Conservation (phyloP, 2,329 filamentous ascomycete species). For the Pseudogymnoascus sp. region DNA sequence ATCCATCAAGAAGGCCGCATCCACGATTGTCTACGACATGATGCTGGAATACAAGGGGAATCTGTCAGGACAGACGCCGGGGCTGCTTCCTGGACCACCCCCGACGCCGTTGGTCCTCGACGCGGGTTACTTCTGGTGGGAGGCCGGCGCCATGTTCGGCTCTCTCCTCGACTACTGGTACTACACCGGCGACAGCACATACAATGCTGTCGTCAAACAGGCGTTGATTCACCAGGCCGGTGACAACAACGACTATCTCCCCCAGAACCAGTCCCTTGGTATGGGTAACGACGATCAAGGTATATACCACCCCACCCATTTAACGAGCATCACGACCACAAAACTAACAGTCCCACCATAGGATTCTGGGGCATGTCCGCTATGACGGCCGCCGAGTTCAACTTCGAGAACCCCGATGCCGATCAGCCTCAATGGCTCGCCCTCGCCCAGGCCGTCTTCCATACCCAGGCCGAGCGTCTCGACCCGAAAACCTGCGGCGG, state of each 20-base stretch:
- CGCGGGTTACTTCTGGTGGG: conserved; percentile 45
- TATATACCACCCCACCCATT: background rate
- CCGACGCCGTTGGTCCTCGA: background rate
- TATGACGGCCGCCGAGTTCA: conserved; percentile 61
- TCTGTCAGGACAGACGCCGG: conserved; percentile 40
- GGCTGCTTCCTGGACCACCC: conserved; percentile 35
- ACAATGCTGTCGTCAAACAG: conserved; percentile 44
- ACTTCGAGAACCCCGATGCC: conserved; percentile 46
- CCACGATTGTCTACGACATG: conserved; percentile 37
- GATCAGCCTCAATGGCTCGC: conserved; percentile 57
- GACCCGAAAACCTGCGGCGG: conserved; percentile 57
- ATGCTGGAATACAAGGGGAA: conserved; percentile 44
- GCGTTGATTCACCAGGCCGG: conserved; percentile 68
- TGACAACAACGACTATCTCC: conserved; percentile 66
- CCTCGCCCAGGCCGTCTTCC: conserved; percentile 71
- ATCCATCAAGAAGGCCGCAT: conserved; percentile 28
- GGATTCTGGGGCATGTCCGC: conserved; percentile 63
- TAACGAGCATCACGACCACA: background rate
- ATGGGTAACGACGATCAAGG: conserved; percentile 62
- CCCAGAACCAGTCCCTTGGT: conserved; percentile 54
- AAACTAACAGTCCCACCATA: background rate
- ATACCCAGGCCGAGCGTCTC: conserved; percentile 66
- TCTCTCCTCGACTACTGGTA: conserved; percentile 73
- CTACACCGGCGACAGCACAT: conserved; percentile 62
- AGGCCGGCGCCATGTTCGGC: conserved; percentile 65